These are phyloP conservation scores for Leccinum pseudoinsigne DNA, from an alignment of 1,284 basidiomycete species.

Conservation along the genomic window DNA sequence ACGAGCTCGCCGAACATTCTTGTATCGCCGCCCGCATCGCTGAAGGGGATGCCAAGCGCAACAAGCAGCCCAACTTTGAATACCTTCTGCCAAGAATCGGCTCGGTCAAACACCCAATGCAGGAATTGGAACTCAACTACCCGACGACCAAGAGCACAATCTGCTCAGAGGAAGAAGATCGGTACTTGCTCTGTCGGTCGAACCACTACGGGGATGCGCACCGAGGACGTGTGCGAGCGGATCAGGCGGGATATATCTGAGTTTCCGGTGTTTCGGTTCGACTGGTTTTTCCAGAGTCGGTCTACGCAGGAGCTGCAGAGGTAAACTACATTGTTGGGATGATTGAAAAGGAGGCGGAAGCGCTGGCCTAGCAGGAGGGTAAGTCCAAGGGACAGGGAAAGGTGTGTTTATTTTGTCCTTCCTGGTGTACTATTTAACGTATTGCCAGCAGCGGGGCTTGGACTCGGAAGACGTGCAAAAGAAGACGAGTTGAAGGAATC, in stretches of 20 bases:
- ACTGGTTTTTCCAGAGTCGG: conserved; percentile 98
- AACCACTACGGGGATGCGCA: conserved; percentile 89
- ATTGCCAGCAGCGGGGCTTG: conserved; percentile 60
- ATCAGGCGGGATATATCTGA: conserved; percentile 97
- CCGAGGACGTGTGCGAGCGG: conserved; percentile 92
- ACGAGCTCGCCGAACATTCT: conserved; percentile 76
- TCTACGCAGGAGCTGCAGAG: conserved; percentile 90
- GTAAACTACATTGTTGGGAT: conserved; percentile 89
- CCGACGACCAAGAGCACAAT: conserved; percentile 95
- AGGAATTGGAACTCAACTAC: conserved; percentile 92
- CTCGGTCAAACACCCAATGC: conserved; percentile 86
- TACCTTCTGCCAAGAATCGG: conserved; percentile 74
- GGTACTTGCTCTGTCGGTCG: conserved; percentile 91
- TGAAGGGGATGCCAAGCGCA: conserved; percentile 84
- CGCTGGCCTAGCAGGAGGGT: conserved; percentile 61
- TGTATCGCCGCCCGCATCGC: conserved; percentile 79
- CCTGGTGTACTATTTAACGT: not conserved
- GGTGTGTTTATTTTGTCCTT: conserved; percentile 39
- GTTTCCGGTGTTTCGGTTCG: conserved; percentile 96
- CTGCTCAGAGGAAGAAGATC: conserved; percentile 96
- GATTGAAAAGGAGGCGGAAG: conserved; percentile 89
- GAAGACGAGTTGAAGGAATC: conserved; percentile 55
- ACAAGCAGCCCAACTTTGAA: conserved; percentile 85
- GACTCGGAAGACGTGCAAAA: conserved; percentile 55
- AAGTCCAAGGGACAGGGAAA: conserved; percentile 65